phyloP scores from a whole-genome alignment of 257 asterid genomes.

The Solanum phureja region DNA sequence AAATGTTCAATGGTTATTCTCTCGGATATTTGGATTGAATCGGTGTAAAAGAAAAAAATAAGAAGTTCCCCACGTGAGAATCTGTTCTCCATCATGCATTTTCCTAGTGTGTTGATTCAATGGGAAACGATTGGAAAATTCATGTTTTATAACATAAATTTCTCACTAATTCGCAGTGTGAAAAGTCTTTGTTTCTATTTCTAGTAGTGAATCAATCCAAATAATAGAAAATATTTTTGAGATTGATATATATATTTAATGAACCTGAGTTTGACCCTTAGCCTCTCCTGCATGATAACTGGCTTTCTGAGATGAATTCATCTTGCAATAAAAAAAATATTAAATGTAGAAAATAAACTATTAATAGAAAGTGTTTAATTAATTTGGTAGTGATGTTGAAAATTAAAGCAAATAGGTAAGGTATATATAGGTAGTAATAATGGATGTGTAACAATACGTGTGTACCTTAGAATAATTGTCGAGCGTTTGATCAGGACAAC shows the following conservation, averaged over 20 bases:
- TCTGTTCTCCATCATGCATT: too few species aligned
- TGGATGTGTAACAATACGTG: not conserved
- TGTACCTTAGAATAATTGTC: not conserved
- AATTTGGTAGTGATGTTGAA: not conserved
- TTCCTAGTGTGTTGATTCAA: not conserved
- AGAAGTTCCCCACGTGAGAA: not conserved
- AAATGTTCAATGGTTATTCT: not conserved
- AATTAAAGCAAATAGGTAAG: not conserved
- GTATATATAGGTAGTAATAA: not conserved
- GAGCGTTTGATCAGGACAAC: not conserved
- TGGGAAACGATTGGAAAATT: too few species aligned
- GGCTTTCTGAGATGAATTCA: constrained; percentile 5
- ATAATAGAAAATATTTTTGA: not conserved
- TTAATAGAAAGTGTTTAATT: not conserved
- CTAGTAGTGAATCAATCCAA: not conserved
- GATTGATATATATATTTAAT: not conserved
- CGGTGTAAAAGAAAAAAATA: not conserved
- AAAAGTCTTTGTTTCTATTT: not conserved
- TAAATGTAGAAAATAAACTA: not conserved
- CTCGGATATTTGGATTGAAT: not conserved
- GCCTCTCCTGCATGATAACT: constrained; percentile 12
- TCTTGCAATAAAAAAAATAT: not conserved
- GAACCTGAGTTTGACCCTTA: constrained; percentile 15
- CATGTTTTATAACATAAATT: too few species aligned
- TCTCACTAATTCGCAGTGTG: too few species aligned